Conservation (phyloP, 148 eudicot species). For the Amaranthus palmeri region DNA sequence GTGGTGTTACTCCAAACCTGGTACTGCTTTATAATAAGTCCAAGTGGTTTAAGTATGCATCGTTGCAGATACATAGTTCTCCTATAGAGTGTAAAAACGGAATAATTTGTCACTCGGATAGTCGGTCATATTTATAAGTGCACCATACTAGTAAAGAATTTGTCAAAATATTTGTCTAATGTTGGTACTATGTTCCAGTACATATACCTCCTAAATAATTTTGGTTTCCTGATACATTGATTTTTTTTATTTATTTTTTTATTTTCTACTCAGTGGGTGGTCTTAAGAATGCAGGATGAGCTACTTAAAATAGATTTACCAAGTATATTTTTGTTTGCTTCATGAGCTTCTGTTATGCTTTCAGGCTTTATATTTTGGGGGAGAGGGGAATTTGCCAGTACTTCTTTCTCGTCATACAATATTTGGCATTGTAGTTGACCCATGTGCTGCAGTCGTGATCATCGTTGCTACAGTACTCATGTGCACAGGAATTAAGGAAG, state of each 20-base stretch:
- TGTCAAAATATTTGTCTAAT: neutral
- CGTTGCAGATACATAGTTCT: neutral
- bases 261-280: neutral
- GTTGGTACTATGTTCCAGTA: neutral
- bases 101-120: neutral
- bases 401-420: slow-evolving; percentile 41
- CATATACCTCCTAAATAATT: neutral
- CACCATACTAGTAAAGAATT: neutral
- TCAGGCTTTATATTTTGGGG: slow-evolving; percentile 58
- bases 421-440: slow-evolving; percentile 49
- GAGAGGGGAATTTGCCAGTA: slow-evolving; percentile 43
- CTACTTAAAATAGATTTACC: neutral
- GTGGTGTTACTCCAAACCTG: slow-evolving; percentile 53
- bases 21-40: slow-evolving; percentile 13
- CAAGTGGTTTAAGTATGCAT: neutral
- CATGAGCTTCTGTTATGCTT: slow-evolving; percentile 16
- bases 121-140: neutral
- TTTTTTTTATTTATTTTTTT: neutral
- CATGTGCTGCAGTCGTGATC: slow-evolving; percentile 54
- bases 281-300: neutral
- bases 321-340: slow-evolving; percentile 13
- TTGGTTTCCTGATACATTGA: too few relatives aligned
- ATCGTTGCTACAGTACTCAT: slow-evolving; percentile 44
- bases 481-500: slow-evolving; percentile 67
- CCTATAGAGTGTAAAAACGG: neutral